Base-by-base conservation (phyloP, 768 basidiomycete genomes). In the Ephemerocybe angulata region DNA sequence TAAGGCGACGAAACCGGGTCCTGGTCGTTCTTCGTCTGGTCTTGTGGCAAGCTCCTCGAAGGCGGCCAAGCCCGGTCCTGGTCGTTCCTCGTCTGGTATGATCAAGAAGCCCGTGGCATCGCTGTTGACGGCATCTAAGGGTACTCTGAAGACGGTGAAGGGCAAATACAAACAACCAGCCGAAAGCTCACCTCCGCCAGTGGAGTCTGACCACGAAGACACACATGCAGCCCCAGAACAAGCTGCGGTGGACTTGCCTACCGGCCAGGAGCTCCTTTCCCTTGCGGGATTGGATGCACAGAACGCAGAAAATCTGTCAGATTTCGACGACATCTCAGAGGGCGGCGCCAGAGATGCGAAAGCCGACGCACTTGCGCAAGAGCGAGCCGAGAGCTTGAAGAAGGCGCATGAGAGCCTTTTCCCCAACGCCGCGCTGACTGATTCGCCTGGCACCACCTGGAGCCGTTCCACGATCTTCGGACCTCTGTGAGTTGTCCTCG, bases 391-490 rank as follows among this genome's bases (percentile, higher is more conserved):
- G 21, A 56, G 30, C 41, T 29, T 56, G 35, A 43, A 56, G 11
- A 25, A 40, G 38, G 55, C 54, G 3, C 53, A 47, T 22, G 54
- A 56, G 35, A 58, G 37, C 24, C 56, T 81, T n/a, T 80, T 81
- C 60, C 80, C 79, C n/a, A 65, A 71, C 10, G 60, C 62, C 6
- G 60, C 62, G 29, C 46, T 57, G 30, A 54, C 58, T 11, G 40
- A 60, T 17, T 27, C 57, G 19, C 50, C 51, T 3, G 48, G 47
- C 21, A 51, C 54, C 3, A 62, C 64, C 7, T 83, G 80, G 70
- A 79, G 71, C 55, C 70, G 70, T 33, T 73, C 80, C n/a, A 86
- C 85, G 1, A 87, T 87, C 25, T 87, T 87, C 60, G 85, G 84
- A 21, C 82, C 83, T 50, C 64, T 86, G 86, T 86, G 52, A 60